Conservation (phyloP, 2,329 filamentous ascomycete genomes). For the Scortechinia acanthostroma region DNA sequence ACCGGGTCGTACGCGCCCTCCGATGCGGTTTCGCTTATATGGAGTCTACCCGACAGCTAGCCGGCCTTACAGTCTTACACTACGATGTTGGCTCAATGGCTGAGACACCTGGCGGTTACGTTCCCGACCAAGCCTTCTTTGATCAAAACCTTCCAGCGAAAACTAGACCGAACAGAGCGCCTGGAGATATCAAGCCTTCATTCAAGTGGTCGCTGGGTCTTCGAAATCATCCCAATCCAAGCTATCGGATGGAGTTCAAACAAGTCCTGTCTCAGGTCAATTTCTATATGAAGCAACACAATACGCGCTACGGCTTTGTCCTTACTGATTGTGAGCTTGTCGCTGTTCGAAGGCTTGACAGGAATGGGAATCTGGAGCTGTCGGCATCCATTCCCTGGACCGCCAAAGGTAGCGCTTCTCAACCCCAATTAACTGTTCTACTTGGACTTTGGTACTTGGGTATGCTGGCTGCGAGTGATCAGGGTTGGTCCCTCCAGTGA, state of each 20-base stretch:
- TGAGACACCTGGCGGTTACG: background rate
- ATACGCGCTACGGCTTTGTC: background rate
- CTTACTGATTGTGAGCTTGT: background rate
- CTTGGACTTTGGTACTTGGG: background rate
- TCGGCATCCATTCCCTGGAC: background rate
- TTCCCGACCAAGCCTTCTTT: background rate
- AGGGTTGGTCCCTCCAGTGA: background rate
- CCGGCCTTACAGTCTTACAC: background rate
- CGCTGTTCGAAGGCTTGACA: background rate
- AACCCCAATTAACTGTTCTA: background rate
- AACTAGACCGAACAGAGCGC: background rate
- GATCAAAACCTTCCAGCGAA: background rate
- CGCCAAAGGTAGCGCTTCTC: background rate
- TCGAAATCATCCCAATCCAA: background rate
- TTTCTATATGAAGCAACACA: background rate
- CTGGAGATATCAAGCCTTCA: background rate
- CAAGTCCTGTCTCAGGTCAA: background rate
- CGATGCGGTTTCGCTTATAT: background rate
- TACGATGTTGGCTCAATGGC: slow-evolving; percentile 1
- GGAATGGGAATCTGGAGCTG: background rate
- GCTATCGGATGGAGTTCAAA: background rate
- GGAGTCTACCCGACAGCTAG: background rate
- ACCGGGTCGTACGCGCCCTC: background rate
- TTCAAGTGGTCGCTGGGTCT: background rate
- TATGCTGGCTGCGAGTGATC: background rate